Base-by-base conservation (phyloP, 176 grass and related monocot species). In the Eleusine indica region DNA sequence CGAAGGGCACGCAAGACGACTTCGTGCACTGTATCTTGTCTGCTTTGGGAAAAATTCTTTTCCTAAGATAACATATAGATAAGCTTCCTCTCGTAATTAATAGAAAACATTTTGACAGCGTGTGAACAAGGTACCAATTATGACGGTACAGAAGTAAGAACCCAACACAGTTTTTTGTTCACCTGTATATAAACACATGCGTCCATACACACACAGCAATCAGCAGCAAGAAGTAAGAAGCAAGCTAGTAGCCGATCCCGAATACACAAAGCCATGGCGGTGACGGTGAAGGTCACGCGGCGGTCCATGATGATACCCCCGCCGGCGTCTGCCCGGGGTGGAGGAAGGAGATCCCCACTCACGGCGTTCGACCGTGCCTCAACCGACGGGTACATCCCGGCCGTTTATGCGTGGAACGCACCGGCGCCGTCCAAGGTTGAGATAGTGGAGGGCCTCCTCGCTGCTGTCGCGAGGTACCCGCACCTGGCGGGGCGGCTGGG, bases 301-400 rank as follows among this genome's bases (percentile, higher is more conserved):
- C 76, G 74, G 11, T 13, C 13, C 3, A 4, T 85, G 51, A 29
- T 85, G 28, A 78, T 4, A 28, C 66, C 74, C 11, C 3, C 7
- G 28, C 13, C 3, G 0, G 6, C 15, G 13, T 13, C 0, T 16
- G 38, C 48, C 0, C 0, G 22, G 0, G 64, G 38, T 58, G 76
- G 29, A 1, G 44, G 74, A 4, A 43, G 2, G 60, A 46, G 7
- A 7, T 5, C 6, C 2, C 86, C 78, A 1, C 86, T 92, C 44
- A 85, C 73, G 6, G 30, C 53, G 1, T 92, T 89, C 63, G 90
- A 92, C 78, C 68, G 61, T 9, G 85, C 78, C 41, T 51, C 86
- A 2, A 83, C 70, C 6, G 66, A 88, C 82, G 77, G 70, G 29
- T 84, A 83, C 54, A 64, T 92, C 58, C 76, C 86, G 2, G 30